Evolutionary conservation across 805 yeast genomes (phyloP).

Genomic region (Candida caryicola): DNA sequence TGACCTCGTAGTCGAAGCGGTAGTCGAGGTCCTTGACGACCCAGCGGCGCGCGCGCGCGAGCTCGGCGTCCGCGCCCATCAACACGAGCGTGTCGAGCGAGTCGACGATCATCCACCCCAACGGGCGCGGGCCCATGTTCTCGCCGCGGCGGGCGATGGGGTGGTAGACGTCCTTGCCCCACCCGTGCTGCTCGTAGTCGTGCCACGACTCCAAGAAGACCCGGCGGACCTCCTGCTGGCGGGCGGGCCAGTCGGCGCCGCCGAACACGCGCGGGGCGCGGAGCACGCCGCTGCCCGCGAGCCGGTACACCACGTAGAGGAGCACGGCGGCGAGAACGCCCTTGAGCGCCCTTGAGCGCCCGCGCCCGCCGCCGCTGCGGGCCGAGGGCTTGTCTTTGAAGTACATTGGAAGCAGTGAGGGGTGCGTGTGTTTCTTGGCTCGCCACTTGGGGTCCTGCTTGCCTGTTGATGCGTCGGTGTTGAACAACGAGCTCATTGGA

Average conservation of each 20-base stretch:
- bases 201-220: conserved; percentile 77
- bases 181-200: conserved; percentile 69
- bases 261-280: not conserved
- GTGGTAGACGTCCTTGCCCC: conserved; percentile 79
- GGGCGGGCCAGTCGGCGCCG: conserved; percentile 39
- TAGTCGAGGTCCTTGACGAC: conserved; percentile 66
- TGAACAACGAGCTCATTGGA: conserved; percentile 11
- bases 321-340: conserved; percentile 40
- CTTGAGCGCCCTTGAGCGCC: conserved; percentile 29
- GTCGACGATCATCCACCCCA: conserved; percentile 94
- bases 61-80: conserved; percentile 68
- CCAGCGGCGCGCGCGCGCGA: conserved; percentile 68
- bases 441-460: conserved; percentile 17
- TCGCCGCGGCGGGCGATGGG: conserved; percentile 63
- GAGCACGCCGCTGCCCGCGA: conserved; percentile 8
- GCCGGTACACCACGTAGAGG: conserved; percentile 40
- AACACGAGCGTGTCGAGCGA: conserved; percentile 77
- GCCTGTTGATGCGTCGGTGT: conserved; percentile 10
- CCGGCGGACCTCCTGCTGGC: conserved; percentile 57
- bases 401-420: conserved; percentile 26
- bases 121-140: conserved; percentile 76
- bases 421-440: conserved; percentile 13
- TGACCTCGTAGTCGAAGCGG: conserved; percentile 70
- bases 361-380: conserved; percentile 3
- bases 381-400: conserved; percentile 33